A percentile compares a stretch with the other conserved stretches of the same genome.
phyloP scores from a whole-genome alignment of 2,329 filamentous ascomycete genomes.

The Herpotrichia juniperi region DNA sequence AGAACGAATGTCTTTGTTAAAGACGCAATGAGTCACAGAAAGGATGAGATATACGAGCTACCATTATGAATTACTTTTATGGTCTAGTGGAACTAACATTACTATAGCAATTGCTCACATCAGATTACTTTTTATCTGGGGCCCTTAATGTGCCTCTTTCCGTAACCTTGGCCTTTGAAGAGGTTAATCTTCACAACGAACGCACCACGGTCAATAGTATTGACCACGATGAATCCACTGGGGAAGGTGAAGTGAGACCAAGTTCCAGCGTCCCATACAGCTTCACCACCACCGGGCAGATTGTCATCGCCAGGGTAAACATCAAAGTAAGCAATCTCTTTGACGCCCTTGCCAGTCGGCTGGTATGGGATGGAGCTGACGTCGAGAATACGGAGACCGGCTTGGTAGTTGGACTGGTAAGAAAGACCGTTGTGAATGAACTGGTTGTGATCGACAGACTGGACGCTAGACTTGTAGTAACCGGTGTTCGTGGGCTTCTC shows the following conservation, averaged over 20 bases:
- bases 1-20: too few relatives aligned
- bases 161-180: slow-evolving; percentile 10
- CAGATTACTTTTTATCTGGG: not conserved
- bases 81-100: not conserved
- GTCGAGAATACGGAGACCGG: slow-evolving; percentile 51
- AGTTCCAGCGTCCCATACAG: slow-evolving; percentile 49
- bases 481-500: slow-evolving; percentile 46
- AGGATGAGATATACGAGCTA: too few relatives aligned
- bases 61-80: not conserved
- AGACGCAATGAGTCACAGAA: too few relatives aligned
- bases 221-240: slow-evolving; percentile 53
- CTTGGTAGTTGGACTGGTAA: slow-evolving; percentile 53
- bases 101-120: not conserved
- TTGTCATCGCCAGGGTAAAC: slow-evolving; percentile 46
- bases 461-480: slow-evolving; percentile 47
- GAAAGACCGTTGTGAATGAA: slow-evolving; percentile 49
- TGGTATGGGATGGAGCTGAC: slow-evolving; percentile 47
- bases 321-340: slow-evolving; percentile 53
- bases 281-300: slow-evolving; percentile 40
- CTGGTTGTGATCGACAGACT: slow-evolving; percentile 54
- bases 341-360: slow-evolving; percentile 44
- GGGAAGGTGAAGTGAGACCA: slow-evolving; percentile 52
- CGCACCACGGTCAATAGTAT: slow-evolving; percentile 55
- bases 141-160: slow-evolving; percentile 11
- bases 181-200: slow-evolving; percentile 41